Percentiles rank a stretch among this genome's conserved stretches.
Evolutionary conservation across 2,329 filamentous ascomycete genomes (phyloP).

Genomic region (Alternaria rosae): DNA sequence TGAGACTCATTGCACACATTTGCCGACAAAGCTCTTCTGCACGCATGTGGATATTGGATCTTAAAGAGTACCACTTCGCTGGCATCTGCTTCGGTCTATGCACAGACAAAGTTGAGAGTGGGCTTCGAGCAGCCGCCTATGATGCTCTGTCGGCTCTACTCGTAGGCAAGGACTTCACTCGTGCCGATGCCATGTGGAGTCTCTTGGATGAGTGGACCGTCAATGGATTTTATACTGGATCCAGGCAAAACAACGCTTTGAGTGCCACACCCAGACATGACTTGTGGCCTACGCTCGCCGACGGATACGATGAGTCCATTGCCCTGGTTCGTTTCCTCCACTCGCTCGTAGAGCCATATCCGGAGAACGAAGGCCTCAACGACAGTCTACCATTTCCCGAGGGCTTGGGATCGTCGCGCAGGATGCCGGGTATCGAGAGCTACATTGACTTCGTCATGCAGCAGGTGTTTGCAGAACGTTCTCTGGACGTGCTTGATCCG

Average conservation of each 20-base stretch:
- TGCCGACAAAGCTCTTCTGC: conserved; percentile 76
- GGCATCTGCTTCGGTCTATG: conserved; percentile 80
- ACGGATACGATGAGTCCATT: conserved; percentile 83
- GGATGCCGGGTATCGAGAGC: conserved; percentile 85
- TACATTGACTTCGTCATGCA: conserved; percentile 93
- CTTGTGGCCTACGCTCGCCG: conserved; percentile 76
- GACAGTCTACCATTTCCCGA: conserved; percentile 88
- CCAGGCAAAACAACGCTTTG: conserved; percentile 39
- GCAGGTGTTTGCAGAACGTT: conserved; percentile 73
- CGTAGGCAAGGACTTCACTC: conserved; percentile 71
- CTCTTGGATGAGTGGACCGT: conserved; percentile 79
- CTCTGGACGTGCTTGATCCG: conserved; percentile 68
- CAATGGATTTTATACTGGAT: conserved; percentile 43
- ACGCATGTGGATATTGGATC: conserved; percentile 74
- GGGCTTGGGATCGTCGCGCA: conserved; percentile 76
- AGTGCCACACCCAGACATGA: conserved; percentile 39
- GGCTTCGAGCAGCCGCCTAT: conserved; percentile 85
- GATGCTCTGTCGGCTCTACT: conserved; percentile 78
- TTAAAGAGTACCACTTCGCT: conserved; percentile 72
- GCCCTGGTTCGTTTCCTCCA: conserved; percentile 82
- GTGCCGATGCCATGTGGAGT: conserved; percentile 79
- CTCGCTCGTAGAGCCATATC: conserved; percentile 72
- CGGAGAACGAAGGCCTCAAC: conserved; percentile 67
- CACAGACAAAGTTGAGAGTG: conserved; percentile 75
- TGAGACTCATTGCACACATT: conserved; percentile 85